Evolutionary conservation across 2,329 filamentous ascomycete species (phyloP), one percentile per base, ranked within the genome.

Genomic region (Cercospora berteroae): DNA sequence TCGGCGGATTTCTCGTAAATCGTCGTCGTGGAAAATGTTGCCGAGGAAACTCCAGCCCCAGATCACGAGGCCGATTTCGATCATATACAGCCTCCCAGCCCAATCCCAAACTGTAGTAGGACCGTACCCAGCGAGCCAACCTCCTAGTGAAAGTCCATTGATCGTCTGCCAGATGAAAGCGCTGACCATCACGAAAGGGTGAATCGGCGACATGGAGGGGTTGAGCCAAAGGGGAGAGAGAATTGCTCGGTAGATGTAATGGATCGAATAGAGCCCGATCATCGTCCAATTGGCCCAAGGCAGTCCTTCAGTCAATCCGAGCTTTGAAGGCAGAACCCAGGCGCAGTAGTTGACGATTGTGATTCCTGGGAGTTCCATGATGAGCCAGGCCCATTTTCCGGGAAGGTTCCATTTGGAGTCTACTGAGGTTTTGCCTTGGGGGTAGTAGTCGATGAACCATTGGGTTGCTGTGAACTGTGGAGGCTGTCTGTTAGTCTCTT

Each of bases 131-230:
- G 87, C 90, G 8, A 97, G 85, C 88, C 92, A 98, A 58, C 89
- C 87, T 48, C 90, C 93, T 56, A 99, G 83, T 71, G 87, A 90
- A 31, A 88, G 86, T 0, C 88, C 93, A 78, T 98, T 99, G 77
- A 86, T 78, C 71, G 96, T 76, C 78, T 99, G 95, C 82, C 97
- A 98, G 23, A 76, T 44, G 44, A 90, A 70, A 4, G 89, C 95
- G 23, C 83, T 79, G 59, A 82, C 8, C 82, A 89, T 90, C 71
- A 97, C 85, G 29, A 87, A 64, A 2, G 86, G 77, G 79, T 96
- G 91, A 72, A 97, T 91, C 8, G 94, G 94, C 4, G 93, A 93
- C 90, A 99, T 97, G 82, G 89, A 93, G 0, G 94, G 94, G 70
- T 94, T 92, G 44, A 88, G 81, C 71, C 94, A 84, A 66, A 96